Base-by-base conservation (phyloP, 2,329 filamentous ascomycete species). In the Aureobasidium sp. region DNA sequence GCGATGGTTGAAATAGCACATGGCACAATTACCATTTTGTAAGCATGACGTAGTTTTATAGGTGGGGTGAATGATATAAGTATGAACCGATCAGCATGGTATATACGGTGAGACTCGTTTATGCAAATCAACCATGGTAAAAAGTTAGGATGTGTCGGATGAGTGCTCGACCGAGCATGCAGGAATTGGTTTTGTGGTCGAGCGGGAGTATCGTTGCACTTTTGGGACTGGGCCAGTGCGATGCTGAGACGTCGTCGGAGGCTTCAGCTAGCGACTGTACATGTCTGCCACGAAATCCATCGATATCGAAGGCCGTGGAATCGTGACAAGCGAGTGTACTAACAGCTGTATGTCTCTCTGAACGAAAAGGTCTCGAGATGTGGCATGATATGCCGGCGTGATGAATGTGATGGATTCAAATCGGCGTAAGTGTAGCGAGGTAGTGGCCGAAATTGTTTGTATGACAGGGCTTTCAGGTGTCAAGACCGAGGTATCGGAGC, bases 1-100 rank as follows among this genome's bases (percentile, higher is more conserved):
- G n/a, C 3, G n/a, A 10, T 25, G 41, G 21, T 27, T 27, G 21
- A 27, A 25, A 27, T 34, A 32, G 10, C 6, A 50, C 47, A 50
- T 36, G 27, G 36, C 47, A 21, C 8, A 7, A 21, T 4, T 3
- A 34, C 13, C 13, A 21, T 36, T 44, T 44, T 45, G 53, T 57
- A 57, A 57, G 53, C 53, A 57, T 57, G 53, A 57, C 53, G 53
- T 57, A 57, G 5, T 36, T 7, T 16, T 29, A 37, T 14, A 37
- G 27, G 25, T 16, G 21, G 21, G 21, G 21, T 30, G 27, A 7
- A 30, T 48, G 44, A 30, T n/a, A 48, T 27, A 44, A 44, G 21
- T 45, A 29, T 14, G 25, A 8, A 45, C 25, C 13, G 42, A 45
- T 45, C 25, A 29, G 13, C 11, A 8, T 45, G 2, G 11, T 44